A percentile compares a stretch with the other conserved stretches of the same genome.
These are phyloP conservation scores for Akanthomyces lecanii DNA, from an alignment of 2,329 filamentous ascomycete species.

Conservation along the genomic window DNA sequence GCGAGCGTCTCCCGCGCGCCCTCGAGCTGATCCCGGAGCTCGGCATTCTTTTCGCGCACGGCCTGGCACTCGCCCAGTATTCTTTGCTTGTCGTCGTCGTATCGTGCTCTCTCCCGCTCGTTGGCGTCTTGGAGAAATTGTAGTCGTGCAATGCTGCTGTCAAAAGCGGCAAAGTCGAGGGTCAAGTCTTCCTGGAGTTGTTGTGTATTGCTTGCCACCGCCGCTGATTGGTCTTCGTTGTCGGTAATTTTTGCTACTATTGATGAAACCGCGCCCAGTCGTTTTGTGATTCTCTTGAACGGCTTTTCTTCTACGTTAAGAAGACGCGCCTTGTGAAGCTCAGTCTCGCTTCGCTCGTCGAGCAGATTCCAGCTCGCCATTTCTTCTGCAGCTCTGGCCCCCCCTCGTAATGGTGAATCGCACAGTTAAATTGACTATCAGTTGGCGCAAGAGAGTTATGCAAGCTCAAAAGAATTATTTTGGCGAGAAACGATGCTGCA, in stretches of 20 bases:
- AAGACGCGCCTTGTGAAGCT: constrained; percentile 82
- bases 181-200: constrained; percentile 77
- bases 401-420: background rate
- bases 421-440: background rate
- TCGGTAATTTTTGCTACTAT: constrained; percentile 42
- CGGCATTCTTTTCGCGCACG: constrained; percentile 70
- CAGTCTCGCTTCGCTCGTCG: constrained; percentile 72
- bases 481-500: background rate
- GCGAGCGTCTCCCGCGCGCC: constrained; percentile 70
- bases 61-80: constrained; percentile 75
- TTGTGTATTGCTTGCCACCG: constrained; percentile 50
- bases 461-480: background rate
- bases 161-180: constrained; percentile 84
- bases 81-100: constrained; percentile 71
- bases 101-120: constrained; percentile 74
- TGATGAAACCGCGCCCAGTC: constrained; percentile 65
- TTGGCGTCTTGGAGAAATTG: constrained; percentile 86
- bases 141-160: constrained; percentile 79
- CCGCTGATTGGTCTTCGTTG: constrained; percentile 28
- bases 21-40: constrained; percentile 70
- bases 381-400: background rate
- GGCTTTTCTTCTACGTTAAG: constrained; percentile 89
- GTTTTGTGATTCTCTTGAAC: constrained; percentile 83
- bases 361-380: constrained; percentile 61
- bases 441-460: background rate